Base-by-base conservation (phyloP, 352 stramenopile species). In the Pythium dissotocum region DNA sequence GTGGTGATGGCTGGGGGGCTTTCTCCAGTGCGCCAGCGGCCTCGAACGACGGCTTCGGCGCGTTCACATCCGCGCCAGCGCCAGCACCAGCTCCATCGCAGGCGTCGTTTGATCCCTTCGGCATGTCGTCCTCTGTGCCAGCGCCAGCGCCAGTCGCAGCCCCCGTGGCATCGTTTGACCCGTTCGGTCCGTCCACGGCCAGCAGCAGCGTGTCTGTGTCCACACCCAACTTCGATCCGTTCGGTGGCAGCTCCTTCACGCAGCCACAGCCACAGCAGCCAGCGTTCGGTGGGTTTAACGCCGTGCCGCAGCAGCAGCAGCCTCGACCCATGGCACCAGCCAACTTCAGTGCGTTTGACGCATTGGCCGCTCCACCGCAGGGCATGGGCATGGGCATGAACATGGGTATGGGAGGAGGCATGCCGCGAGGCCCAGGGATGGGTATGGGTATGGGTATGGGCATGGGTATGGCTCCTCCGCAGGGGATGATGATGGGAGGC, bases 291-390 rank as follows among this genome's bases (percentile, higher is more conserved):
- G 58, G 44, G 4, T 68, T 67, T 35, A 71, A 67, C 21, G 53
- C 65, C 24, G 14, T 30, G 6, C 35, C 33, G 12, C 75, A 46
- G 65, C 73, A 7, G 30, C 70, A 4, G 36, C 62, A 13, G 42
- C 52, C 46, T 46, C 67, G 14, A 26, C 67, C 67, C 4, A 69
- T 67, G 65, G 58, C 51, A 21, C 42, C 71, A 8, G 72, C 70
- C 28, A 85, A 90, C 65, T 92, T 90, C 48, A 87, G 72, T 40
- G 84, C 77, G 5, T 92, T 92, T 32, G 84, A 92, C 53, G 67
- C 68, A 46, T 65, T 92, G 30, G 63, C 75, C 16, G 66, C 62
- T 6, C 77, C 80, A 55, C 58, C 75, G n/a, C 70, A 32, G 56
- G 67, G 26, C 76, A 84, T 70, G 66, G 73, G 16, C 65, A 75